Evolutionary conservation across 345 rosid genomes (phyloP).

Genomic region (Gossypium herbaceum): DNA sequence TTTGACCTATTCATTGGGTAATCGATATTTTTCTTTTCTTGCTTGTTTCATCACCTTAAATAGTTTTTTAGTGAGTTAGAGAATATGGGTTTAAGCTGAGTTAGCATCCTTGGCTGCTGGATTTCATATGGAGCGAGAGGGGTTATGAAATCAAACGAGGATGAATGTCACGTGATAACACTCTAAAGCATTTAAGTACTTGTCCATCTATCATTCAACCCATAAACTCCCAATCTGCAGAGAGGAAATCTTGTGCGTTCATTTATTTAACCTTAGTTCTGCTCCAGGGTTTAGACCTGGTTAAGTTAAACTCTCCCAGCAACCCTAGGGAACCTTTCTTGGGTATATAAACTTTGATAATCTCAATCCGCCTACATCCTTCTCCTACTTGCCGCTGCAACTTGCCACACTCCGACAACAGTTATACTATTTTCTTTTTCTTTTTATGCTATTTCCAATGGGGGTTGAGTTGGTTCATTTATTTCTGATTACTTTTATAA

Average conservation of each 20-base stretch:
- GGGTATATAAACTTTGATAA: background rate
- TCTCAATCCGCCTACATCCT: background rate
- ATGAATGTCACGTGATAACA: no score
- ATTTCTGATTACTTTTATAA: background rate
- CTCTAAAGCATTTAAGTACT: no score
- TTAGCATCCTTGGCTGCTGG: no score
- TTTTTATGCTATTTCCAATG: background rate
- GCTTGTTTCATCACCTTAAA: no score
- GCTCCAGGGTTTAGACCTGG: background rate
- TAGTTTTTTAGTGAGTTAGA: no score
- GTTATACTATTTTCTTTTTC: background rate
- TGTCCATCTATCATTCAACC: background rate
- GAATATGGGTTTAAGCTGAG: no score
- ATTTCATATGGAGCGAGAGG: no score
- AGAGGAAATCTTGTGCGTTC: conserved; percentile 4
- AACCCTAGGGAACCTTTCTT: conserved; percentile 9
- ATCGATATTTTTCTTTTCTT: no score
- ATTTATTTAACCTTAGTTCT: background rate
- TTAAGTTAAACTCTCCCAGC: background rate
- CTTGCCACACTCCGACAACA: background rate
- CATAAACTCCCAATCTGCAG: background rate
- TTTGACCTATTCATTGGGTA: no score
- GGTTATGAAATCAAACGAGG: no score
- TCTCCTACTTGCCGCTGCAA: background rate
- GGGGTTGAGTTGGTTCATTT: background rate